Base-by-base conservation (phyloP, 495 filamentous ascomycete species). In the Neurospora pannonica region DNA sequence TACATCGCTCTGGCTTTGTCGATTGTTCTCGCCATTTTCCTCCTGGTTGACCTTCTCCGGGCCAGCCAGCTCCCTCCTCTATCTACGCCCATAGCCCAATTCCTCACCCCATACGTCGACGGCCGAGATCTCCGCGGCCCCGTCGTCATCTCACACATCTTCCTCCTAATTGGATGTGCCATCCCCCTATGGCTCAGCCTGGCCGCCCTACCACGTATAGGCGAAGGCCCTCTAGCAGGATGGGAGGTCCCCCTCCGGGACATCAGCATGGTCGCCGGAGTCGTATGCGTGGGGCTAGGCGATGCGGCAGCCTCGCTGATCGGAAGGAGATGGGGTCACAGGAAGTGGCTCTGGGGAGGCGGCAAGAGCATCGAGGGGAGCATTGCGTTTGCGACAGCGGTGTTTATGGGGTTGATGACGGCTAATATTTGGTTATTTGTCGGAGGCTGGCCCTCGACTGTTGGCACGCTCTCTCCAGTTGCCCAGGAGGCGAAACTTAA, bases 261-360 rank as follows among this genome's bases (percentile, higher is more conserved):
- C 77, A 86, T 95, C 48, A 90, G 91, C 75, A 97, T 98, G 92
- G 87, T 97, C 46, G 90, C 91, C 46, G 96, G 96, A 3, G 91
- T 98, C 2, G 87, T 98, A 5, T 98, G 95, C 79, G 96, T 99
- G 31, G 96, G 96, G 3, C 89, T 99, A 82, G 96, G 96, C 17
- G 96, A 99, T 81, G 94, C 96, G 0, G 96, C 95, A 1, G 96
- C 96, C n/a, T 95, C 92, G 4, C 84, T 99, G 3, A 89, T 98
- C 37, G 97, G 96, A 6, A 86, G 97, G n/a, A 87, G 95, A 11
- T 95, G 90, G 80, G 97, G 96, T 19, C 88, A 88, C 28, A 87
- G 88, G 15, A 97, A 97, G 86, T 99, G 96, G 96, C 88, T 94
- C 67, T 99, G 96, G 96, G 92, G 92, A 37, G 96, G 96, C 17